Conservation (phyloP, 345 rosid genomes). For the Pseudoturritis turrita region DNA sequence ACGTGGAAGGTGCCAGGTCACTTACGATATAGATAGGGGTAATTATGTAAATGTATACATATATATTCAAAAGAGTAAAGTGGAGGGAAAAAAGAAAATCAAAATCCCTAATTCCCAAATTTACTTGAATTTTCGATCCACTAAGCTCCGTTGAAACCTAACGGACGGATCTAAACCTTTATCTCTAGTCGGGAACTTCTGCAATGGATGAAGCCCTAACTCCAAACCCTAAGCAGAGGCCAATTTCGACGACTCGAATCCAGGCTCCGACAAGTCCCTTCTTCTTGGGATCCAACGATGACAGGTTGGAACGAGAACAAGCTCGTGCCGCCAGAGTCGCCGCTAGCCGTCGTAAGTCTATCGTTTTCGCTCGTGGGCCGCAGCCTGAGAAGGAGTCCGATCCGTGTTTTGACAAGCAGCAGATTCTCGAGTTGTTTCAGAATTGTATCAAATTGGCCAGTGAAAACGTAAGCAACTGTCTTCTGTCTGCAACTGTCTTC, state of each 20-base stretch:
- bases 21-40: background rate
- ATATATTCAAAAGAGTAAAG: slow-evolving; percentile 33
- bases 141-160: slow-evolving; percentile 1
- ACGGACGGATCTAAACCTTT: no score
- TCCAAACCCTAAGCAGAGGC: slow-evolving; percentile 65
- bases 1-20: slow-evolving; percentile 1
- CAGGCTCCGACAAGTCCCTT: slow-evolving; percentile 83
- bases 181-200: background rate
- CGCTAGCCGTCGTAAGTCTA: slow-evolving; percentile 70
- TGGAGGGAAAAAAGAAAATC: slow-evolving; percentile 58
- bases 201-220: slow-evolving; percentile 64
- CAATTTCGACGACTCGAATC: slow-evolving; percentile 43
- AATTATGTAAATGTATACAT: background rate
- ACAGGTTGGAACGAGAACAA: slow-evolving; percentile 74
- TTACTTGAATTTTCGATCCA: background rate
- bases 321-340: slow-evolving; percentile 90
- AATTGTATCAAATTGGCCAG: slow-evolving; percentile 95
- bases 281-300: slow-evolving; percentile 81
- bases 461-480: slow-evolving; percentile 56
- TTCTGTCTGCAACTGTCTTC: slow-evolving; percentile 10
- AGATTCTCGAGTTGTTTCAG: slow-evolving; percentile 76
- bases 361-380: slow-evolving; percentile 29
- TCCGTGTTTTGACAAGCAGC: slow-evolving; percentile 66
- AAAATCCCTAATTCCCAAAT: slow-evolving; percentile 27
- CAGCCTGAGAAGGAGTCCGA: slow-evolving; percentile 36